Base-by-base conservation (phyloP, 2,329 filamentous ascomycete genomes). In the Colletotrichum melonis region DNA sequence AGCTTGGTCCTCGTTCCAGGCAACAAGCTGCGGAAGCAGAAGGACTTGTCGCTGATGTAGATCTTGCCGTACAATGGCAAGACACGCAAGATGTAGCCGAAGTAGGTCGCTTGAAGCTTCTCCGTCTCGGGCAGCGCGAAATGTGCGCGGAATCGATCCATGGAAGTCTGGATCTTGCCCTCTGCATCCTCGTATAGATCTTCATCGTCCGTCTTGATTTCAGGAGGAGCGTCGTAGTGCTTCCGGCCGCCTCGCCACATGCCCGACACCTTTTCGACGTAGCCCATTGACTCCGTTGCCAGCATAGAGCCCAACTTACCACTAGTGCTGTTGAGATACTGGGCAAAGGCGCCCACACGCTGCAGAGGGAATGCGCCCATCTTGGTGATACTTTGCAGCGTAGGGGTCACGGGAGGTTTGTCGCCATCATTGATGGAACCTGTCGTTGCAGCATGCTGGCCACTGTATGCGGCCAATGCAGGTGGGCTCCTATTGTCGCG, bases 21-120 rank as follows among this genome's bases (percentile, higher is more conserved):
- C 46, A 98, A 86, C 65, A 98, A 85, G 80, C 95, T 98, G 69
- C 97, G 93, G 84, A 98, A 99, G 84, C 97, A 99, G 76, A 98
- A 94, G 71, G 92, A 93, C 26, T 91, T 90, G 76, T 95, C 92
- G 79, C 97, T 95, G 76, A 98, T 92, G 82, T 99, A 99, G 42
- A 98, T 94, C 83, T 98, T 99, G 77, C 97, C 97, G 78, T 98
- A 98, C 2, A 98, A 88, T 3, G 97, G 97, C 35, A 98, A 83
- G 0, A 98, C 94, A 3, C 95, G 92, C 77, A 97, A 91, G n/a
- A 98, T 88, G 79, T 94, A 94, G n/a, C 94, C 95, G 82, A 95
- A 98, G 82, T 97, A 98, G 1, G 95, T 94, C 1, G 96, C 95
- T 75, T 94, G 92, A 1, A 99, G 89, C 80, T 91, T 93, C 80